These are phyloP conservation scores for Sporothrix mexicana DNA, from an alignment of 2,329 filamentous ascomycete genomes.

Conservation along the genomic window DNA sequence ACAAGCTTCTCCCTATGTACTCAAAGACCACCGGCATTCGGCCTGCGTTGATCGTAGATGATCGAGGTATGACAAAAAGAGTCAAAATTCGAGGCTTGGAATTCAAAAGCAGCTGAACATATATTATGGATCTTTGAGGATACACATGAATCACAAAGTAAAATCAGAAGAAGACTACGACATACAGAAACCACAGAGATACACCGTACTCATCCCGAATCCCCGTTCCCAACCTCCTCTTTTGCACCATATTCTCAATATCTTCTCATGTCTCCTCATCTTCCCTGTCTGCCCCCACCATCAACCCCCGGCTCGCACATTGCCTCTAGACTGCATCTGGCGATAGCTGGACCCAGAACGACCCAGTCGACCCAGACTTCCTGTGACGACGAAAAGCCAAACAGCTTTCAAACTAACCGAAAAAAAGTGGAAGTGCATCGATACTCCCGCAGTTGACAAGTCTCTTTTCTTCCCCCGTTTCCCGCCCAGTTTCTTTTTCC, in stretches of 20 bases:
- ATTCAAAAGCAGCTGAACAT: not conserved
- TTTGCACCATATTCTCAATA: not conserved
- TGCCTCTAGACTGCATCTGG: slow-evolving; percentile 6
- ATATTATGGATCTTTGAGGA: not conserved
- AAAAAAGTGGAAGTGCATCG: not conserved
- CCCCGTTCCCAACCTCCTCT: slow-evolving; percentile 1
- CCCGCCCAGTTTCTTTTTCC: not conserved
- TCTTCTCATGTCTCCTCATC: not conserved
- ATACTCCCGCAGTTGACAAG: not conserved
- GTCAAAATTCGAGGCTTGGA: not conserved
- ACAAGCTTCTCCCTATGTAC: not conserved
- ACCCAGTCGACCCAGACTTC: too few relatives aligned
- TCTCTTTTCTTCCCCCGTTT: not conserved
- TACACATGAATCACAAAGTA: too few relatives aligned
- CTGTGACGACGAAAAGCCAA: not conserved
- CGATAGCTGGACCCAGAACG: not conserved
- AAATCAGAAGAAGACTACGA: too few relatives aligned
- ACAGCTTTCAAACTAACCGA: too few relatives aligned
- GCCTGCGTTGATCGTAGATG: not conserved
- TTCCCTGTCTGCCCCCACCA: slow-evolving; percentile 6
- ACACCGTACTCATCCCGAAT: not conserved
- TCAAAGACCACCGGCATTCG: not conserved
- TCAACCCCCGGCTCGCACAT: not conserved
- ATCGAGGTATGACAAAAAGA: slow-evolving; percentile 7
- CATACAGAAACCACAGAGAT: too few relatives aligned